Conservation (phyloP, 768 basidiomycete species). For the Mycena vulgaris region DNA sequence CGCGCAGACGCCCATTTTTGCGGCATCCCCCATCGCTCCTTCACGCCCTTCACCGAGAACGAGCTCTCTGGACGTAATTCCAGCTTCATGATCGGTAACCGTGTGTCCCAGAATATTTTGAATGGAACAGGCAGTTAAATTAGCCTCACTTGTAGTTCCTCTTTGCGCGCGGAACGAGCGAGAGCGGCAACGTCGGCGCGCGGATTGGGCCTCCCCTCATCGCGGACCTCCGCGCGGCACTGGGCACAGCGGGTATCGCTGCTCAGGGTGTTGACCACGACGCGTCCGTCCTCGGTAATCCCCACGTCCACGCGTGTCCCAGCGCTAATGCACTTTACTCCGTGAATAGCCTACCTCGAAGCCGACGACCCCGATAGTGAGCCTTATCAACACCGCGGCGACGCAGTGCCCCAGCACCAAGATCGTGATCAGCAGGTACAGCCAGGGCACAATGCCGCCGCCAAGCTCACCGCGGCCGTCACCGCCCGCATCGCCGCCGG, state of each 20-base stretch:
- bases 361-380: background rate
- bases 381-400: conserved; percentile 18
- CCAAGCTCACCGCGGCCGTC: background rate
- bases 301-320: too few species aligned
- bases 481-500: conserved; percentile 11
- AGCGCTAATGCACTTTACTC: background rate
- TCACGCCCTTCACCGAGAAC: too few species aligned
- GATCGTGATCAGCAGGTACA: conserved; percentile 20
- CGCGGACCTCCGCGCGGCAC: conserved; percentile 12
- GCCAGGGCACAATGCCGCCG: conserved; percentile 23
- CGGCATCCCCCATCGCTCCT: too few species aligned
- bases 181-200: conserved; percentile 10
- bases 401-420: conserved; percentile 12
- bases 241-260: background rate
- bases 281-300: conserved; percentile 11
- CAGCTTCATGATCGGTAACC: too few species aligned
- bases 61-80: too few species aligned
- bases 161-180: conserved; percentile 18
- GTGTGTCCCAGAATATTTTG: too few species aligned
- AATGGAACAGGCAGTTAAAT: too few species aligned
- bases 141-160: conserved; percentile 16
- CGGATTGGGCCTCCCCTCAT: conserved; percentile 6
- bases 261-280: conserved; percentile 15
- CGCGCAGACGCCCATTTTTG: too few species aligned
- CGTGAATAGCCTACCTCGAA: conserved; percentile 11